These are phyloP conservation scores for Aphanomyces euteiches DNA, from an alignment of 352 stramenopile genomes.

Conservation along the genomic window DNA sequence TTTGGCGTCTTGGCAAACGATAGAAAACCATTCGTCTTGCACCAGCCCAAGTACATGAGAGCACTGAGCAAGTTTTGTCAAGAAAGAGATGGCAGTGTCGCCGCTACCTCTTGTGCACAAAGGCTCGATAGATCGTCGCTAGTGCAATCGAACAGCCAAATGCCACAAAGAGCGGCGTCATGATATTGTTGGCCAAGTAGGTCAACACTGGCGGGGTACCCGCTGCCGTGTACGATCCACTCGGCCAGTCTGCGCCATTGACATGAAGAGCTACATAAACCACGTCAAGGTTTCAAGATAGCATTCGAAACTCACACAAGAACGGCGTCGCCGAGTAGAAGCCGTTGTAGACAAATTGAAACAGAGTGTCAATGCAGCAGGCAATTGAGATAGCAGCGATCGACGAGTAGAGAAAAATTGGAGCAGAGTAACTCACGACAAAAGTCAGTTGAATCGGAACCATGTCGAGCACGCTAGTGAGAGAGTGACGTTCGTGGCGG, in stretches of 20 bases:
- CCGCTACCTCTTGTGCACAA: neutral
- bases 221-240: conserved; percentile 15
- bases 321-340: conserved; percentile 24
- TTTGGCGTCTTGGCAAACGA: neutral
- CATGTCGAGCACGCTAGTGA: conserved; percentile 7
- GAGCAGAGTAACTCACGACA: conserved; percentile 20
- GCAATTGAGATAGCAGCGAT: conserved; percentile 24
- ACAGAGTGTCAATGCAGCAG: neutral
- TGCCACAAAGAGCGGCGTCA: conserved; percentile 14
- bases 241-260: conserved; percentile 23
- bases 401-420: conserved; percentile 26
- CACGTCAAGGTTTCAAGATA: neutral
- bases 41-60: conserved; percentile 17
- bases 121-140: neutral
- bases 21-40: conserved; percentile 25
- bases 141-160: neutral
- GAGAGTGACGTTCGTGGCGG: neutral
- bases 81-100: neutral
- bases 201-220: neutral
- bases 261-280: conserved; percentile 9
- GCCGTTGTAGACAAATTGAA: conserved; percentile 17
- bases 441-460: neutral
- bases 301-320: neutral
- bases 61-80: conserved; percentile 4
- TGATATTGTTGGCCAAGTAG: neutral